Conservation (phyloP, 805 yeast species). For the Saturnispora hagleri region DNA sequence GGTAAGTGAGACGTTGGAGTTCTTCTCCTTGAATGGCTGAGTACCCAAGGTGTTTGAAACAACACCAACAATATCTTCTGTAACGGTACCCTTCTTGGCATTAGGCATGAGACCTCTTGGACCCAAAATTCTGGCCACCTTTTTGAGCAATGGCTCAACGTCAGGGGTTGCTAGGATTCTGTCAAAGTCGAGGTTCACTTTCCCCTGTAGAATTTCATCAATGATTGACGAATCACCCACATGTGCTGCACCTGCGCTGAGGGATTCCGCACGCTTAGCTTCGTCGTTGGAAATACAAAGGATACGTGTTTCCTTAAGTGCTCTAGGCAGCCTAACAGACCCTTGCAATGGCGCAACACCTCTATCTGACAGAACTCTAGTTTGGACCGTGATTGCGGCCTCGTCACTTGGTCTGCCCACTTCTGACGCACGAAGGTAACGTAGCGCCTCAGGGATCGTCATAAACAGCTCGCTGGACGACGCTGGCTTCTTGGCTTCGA, state of each 20-base stretch:
- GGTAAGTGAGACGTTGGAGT: constrained; percentile 50
- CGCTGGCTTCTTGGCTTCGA: constrained; percentile 35
- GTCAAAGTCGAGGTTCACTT: constrained; percentile 50
- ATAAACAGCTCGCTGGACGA: constrained; percentile 52
- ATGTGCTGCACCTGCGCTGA: constrained; percentile 47
- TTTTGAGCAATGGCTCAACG: constrained; percentile 49
- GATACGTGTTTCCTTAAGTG: constrained; percentile 55
- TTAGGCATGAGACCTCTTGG: constrained; percentile 86
- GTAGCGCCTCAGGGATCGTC: constrained; percentile 63
- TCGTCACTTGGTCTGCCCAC: constrained; percentile 73
- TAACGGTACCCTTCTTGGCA: constrained; percentile 77
- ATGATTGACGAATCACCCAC: constrained; percentile 72
- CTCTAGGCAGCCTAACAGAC: constrained; percentile 59
- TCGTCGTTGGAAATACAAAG: constrained; percentile 59
- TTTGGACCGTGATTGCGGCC: constrained; percentile 59
- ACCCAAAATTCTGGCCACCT: constrained; percentile 74
- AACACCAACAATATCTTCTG: constrained; percentile 48
- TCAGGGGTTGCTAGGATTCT: constrained; percentile 83
- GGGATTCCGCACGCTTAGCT: constrained; percentile 43
- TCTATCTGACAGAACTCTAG: constrained; percentile 58
- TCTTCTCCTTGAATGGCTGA: constrained; percentile 69
- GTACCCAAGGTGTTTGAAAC: constrained; percentile 54
- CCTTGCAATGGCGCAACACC: constrained; percentile 76
- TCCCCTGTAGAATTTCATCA: constrained; percentile 47
- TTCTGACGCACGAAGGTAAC: constrained; percentile 79